Base-by-base conservation (phyloP, 2,329 filamentous ascomycete species). In the Teratosphaeriaceae sp. region DNA sequence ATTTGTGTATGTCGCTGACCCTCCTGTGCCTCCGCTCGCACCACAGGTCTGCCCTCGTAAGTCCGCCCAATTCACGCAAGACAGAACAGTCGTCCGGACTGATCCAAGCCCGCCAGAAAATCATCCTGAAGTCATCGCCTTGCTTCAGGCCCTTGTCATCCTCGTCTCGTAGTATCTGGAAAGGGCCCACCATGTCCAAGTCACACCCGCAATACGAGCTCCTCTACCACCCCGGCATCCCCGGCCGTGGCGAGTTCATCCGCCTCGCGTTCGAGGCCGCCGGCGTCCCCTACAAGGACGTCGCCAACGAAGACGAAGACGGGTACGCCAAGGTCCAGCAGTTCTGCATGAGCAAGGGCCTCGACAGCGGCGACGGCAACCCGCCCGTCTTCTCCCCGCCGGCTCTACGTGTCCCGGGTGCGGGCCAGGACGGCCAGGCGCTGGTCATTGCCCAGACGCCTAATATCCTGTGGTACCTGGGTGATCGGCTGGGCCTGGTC, bases 401-500 rank as follows among this genome's bases (percentile, higher is more conserved):
- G 0, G 72, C 80, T 3, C 75, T 90, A 16, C 66, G 70, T 24
- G 57, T 76, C 26, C 60, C 64, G 2, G 67, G 67, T 21, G 74
- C 70, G 20, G 66, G 65, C 31, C 63, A 62, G 47, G 72, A 81
- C 49, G 80, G 78, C 46, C 59, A 56, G 9, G 65, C 74, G 30
- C 64, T 88, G 6, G 33, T 79, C 31, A 72, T 90, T 53, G 74
- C 67, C 58, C 85, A 90, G 65, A 84, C 82, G 2, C 71, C 84
- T 27, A 85, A 81, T 59, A 88, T 90, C 53, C 69, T 89, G n/a
- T 63, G 79, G 6, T 90, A 88, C 61, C 69, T 90, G 0, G 82
- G 75, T 0, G 72, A 74, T 0, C 73, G 67, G 42, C 66, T 85
- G 0, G 76, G 74, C 0, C 69, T 88, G 1, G 73, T 71, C 0